Conservation (phyloP, 768 basidiomycete species). For the Xanthoconium purpureum region DNA sequence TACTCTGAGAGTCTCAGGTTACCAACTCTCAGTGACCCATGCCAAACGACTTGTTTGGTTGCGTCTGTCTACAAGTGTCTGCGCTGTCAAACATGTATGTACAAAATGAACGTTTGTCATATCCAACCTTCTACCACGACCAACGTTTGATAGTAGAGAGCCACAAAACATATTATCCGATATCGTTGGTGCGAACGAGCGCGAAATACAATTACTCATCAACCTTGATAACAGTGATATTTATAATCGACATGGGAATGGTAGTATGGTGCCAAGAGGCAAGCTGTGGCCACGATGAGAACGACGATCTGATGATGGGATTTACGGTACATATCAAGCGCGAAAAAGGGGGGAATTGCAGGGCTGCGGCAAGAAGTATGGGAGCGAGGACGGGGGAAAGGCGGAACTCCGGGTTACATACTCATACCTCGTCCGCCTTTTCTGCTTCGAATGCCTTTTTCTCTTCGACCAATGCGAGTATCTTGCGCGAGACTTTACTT, state of each 20-base stretch:
- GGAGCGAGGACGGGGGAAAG: neutral
- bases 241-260: neutral
- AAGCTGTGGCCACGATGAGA: neutral
- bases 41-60: too few relatives aligned
- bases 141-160: neutral
- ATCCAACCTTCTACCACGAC: neutral
- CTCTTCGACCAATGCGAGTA: slow-evolving; percentile 16
- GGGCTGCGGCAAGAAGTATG: too few relatives aligned
- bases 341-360: neutral
- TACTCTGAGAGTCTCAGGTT: too few relatives aligned
- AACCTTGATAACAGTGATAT: neutral
- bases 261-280: neutral
- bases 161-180: neutral
- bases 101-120: too few relatives aligned
- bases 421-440: slow-evolving; percentile 4
- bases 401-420: too few relatives aligned
- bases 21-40: too few relatives aligned
- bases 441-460: neutral
- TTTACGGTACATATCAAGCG: neutral
- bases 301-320: neutral
- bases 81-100: too few relatives aligned
- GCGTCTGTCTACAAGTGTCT: too few relatives aligned
- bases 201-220: neutral
- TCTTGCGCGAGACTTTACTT: slow-evolving; percentile 26
- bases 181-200: neutral